These are phyloP conservation scores for Austropuccinia psidii DNA, from an alignment of 1,284 basidiomycete genomes.

Conservation along the genomic window DNA sequence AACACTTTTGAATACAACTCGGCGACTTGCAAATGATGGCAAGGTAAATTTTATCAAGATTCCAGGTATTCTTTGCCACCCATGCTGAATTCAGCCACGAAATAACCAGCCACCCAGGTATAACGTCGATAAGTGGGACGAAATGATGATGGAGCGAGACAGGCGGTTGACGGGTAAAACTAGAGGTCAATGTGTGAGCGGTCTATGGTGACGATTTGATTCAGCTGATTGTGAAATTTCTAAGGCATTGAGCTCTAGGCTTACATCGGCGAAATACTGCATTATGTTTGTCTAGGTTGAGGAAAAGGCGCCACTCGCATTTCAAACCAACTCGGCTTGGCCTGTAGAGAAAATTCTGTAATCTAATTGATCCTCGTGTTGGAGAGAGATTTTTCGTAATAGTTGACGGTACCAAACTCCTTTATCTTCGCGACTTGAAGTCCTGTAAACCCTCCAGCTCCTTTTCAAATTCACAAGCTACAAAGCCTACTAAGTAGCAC, in stretches of 20 bases:
- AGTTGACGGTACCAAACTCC: too few relatives aligned
- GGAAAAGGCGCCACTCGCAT: conserved; percentile 62
- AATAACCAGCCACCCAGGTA: conserved; percentile 65
- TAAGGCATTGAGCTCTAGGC: neutral
- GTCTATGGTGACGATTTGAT: neutral
- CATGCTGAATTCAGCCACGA: neutral
- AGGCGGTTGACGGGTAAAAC: conserved; percentile 73
- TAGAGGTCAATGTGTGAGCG: conserved; percentile 73
- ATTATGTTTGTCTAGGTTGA: conserved; percentile 55
- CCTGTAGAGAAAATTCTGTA: conserved; percentile 55
- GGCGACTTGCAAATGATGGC: conserved; percentile 71
- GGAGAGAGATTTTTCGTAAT: neutral
- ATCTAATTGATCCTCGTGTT: conserved; percentile 5
- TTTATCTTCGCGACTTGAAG: too few relatives aligned
- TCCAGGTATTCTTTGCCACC: neutral
- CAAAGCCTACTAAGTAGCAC: too few relatives aligned
- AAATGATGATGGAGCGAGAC: conserved; percentile 91
- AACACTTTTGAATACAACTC: conserved; percentile 69
- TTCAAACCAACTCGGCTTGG: conserved; percentile 71
- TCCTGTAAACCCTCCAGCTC: too few relatives aligned
- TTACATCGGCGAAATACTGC: conserved; percentile 9
- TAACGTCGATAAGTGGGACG: conserved; percentile 76
- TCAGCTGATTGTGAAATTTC: neutral
- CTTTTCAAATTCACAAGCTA: too few relatives aligned
- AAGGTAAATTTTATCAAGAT: conserved; percentile 57